A percentile compares a stretch with the other conserved stretches of the same genome.
Conservation (phyloP, 305 asterid genomes). For the Euphrasia arctica region DNA sequence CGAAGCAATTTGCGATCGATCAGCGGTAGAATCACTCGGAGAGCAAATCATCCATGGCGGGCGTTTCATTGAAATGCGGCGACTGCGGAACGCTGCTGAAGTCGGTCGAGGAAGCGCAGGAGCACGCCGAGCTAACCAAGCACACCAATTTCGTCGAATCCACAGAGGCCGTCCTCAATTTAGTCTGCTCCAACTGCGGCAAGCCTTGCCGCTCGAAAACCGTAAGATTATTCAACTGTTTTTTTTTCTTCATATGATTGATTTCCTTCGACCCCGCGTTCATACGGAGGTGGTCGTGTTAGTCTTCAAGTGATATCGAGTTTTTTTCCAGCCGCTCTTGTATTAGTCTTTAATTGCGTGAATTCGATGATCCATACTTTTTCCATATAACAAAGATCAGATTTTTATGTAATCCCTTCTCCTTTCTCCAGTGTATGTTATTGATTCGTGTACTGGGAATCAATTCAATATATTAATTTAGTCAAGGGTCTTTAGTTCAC, state of each 20-base stretch:
- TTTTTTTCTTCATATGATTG: slow-evolving; percentile 6
- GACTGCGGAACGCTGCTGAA: slow-evolving; percentile 85
- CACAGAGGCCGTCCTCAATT: slow-evolving; percentile 79
- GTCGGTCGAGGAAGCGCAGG: slow-evolving; percentile 94
- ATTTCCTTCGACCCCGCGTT: slow-evolving; percentile 6
- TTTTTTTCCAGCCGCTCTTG: not conserved
- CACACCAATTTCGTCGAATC: slow-evolving; percentile 86
- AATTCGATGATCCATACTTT: too few relatives aligned
- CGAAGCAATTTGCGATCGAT: not conserved
- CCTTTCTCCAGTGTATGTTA: not conserved
- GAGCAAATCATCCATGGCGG: slow-evolving; percentile 51
- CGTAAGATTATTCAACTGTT: slow-evolving; percentile 33
- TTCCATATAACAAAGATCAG: not conserved
- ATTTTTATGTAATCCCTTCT: not conserved
- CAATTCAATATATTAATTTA: not conserved
- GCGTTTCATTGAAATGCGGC: slow-evolving; percentile 82
- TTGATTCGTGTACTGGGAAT: slow-evolving; percentile 1
- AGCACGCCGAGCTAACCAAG: slow-evolving; percentile 86
- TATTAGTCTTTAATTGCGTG: not conserved
- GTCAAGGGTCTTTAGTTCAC: slow-evolving; percentile 10
- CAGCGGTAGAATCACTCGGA: slow-evolving; percentile 7
- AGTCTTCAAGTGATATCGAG: not conserved
- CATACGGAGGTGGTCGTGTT: slow-evolving; percentile 8
- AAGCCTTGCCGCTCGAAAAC: slow-evolving; percentile 97
- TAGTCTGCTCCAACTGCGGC: slow-evolving; percentile 75